Conservation (phyloP, 306 rosid genomes). For the Corylus avellana region DNA sequence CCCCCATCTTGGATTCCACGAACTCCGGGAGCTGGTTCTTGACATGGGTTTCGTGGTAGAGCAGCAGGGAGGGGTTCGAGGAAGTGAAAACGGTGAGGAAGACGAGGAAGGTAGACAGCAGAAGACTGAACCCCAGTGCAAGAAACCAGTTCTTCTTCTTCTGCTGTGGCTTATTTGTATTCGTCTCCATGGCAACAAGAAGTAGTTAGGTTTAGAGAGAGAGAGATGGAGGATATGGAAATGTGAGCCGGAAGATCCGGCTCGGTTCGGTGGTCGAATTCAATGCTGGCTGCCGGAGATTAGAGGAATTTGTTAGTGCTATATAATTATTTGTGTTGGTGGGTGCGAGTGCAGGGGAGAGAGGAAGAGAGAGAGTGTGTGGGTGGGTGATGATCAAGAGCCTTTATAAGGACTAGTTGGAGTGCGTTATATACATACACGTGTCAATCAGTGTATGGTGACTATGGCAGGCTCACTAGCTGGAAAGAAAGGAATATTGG, state of each 20-base stretch:
- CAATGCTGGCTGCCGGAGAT: background rate
- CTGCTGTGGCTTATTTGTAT: slow-evolving; percentile 42
- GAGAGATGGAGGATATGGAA: background rate
- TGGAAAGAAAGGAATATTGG: background rate
- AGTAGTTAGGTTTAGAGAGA: background rate
- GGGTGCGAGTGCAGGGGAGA: slow-evolving; percentile 6
- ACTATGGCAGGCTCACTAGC: background rate
- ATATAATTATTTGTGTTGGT: slow-evolving; percentile 11
- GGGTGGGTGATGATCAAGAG: background rate
- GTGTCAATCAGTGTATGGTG: background rate
- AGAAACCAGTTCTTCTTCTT: slow-evolving; percentile 58
- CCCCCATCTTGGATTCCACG: slow-evolving; percentile 55
- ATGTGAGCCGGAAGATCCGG: slow-evolving; percentile 17
- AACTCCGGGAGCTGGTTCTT: slow-evolving; percentile 36
- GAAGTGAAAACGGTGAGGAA: slow-evolving; percentile 37
- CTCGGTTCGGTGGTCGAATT: background rate
- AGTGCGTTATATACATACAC: background rate
- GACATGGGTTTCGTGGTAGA: slow-evolving; percentile 24
- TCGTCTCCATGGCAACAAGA: slow-evolving; percentile 43
- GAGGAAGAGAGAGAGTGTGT: background rate
- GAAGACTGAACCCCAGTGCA: slow-evolving; percentile 36
- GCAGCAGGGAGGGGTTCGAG: slow-evolving; percentile 26
- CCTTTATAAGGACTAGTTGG: background rate
- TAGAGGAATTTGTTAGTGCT: slow-evolving; percentile 9
- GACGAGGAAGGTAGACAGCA: slow-evolving; percentile 38